phyloP scores from a whole-genome alignment of 2,329 filamentous ascomycete genomes.

The Penicillium capsulatum region DNA sequence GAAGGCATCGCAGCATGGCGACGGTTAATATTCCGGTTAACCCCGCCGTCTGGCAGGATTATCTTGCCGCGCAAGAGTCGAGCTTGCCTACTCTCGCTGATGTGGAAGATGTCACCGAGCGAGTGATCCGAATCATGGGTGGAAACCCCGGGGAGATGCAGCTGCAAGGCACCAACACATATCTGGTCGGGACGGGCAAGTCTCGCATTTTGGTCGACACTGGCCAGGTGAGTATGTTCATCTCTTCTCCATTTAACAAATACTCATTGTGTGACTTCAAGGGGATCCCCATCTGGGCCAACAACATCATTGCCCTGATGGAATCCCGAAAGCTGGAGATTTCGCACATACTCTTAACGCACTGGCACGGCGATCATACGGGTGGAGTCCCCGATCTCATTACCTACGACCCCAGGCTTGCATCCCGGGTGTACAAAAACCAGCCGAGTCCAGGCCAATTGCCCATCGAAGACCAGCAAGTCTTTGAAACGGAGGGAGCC shows the following conservation, averaged over 20 bases:
- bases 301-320: not conserved
- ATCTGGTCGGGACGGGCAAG: slow-evolving; percentile 33
- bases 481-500: slow-evolving; percentile 40
- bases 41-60: slow-evolving; percentile 2
- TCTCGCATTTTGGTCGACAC: slow-evolving; percentile 39
- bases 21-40: slow-evolving; percentile 3
- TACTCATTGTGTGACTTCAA: slow-evolving; percentile 32
- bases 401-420: slow-evolving; percentile 26
- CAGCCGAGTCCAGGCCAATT: slow-evolving; percentile 28
- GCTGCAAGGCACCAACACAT: slow-evolving; percentile 5
- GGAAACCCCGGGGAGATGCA: slow-evolving; percentile 7
- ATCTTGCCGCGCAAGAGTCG: slow-evolving; percentile 1
- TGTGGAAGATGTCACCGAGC: slow-evolving; percentile 4
- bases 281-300: slow-evolving; percentile 31
- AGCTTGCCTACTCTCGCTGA: not conserved
- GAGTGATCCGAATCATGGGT: slow-evolving; percentile 6
- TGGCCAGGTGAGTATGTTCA: slow-evolving; percentile 17
- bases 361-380: slow-evolving; percentile 47
- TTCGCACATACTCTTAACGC: slow-evolving; percentile 43
- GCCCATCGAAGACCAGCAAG: slow-evolving; percentile 36
- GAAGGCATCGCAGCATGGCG: too few relatives aligned
- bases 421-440: slow-evolving; percentile 37
- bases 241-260: not conserved
- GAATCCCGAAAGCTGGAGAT: slow-evolving; percentile 27
- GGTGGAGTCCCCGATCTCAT: slow-evolving; percentile 42